Conservation (phyloP, 768 basidiomycete genomes). For the Boletus eberwhitei region DNA sequence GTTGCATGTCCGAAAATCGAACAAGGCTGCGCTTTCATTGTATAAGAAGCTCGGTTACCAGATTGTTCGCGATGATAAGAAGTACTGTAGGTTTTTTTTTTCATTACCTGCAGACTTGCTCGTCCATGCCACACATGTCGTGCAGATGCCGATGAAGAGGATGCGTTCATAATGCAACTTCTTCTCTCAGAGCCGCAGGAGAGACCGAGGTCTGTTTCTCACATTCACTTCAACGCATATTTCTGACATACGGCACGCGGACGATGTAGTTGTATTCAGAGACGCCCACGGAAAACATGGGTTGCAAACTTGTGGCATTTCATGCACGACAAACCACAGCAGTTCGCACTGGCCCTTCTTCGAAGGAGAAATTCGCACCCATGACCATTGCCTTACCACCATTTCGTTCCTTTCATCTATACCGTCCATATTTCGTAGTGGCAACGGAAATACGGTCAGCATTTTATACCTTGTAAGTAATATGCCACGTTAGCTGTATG, state of each 20-base stretch:
- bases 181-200: conserved; percentile 1
- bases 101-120: neutral
- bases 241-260: neutral
- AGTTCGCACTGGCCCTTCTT: conserved; percentile 9
- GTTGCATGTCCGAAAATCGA: conserved; percentile 30
- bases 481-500: neutral
- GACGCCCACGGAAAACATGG: conserved; percentile 11
- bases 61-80: conserved; percentile 7
- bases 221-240: neutral
- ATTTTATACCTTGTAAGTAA: neutral
- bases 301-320: conserved; percentile 9
- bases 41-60: conserved; percentile 27
- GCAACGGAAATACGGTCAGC: neutral
- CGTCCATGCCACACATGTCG: neutral
- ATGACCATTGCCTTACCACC: conserved; percentile 7
- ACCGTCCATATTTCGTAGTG: neutral
- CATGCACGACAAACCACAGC: conserved; percentile 10
- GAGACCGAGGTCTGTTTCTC: conserved; percentile 13
- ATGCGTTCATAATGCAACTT: conserved; percentile 26
- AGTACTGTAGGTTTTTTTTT: conserved; percentile 24
- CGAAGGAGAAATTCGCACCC: conserved; percentile 5
- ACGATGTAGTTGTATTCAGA: conserved; percentile 3
- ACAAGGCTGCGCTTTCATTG: conserved; percentile 21
- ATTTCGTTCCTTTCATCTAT: neutral
- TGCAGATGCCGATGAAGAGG: conserved; percentile 27